Conservation (phyloP, 1,284 basidiomycete genomes). For the Tylopilus sp. region DNA sequence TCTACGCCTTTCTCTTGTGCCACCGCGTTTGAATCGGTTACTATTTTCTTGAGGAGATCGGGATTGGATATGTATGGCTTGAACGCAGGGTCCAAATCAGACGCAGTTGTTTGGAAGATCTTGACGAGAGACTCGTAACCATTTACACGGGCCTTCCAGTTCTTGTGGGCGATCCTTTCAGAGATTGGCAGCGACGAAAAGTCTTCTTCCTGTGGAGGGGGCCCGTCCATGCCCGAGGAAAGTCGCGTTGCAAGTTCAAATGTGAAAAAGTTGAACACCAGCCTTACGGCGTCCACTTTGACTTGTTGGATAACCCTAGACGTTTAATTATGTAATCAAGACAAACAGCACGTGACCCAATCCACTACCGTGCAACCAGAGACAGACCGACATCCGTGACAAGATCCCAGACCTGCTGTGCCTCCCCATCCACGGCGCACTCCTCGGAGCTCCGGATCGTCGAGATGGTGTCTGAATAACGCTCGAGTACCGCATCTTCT, state of each 20-base stretch:
- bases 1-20: slow-evolving; percentile 98
- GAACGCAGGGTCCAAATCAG: slow-evolving; percentile 94
- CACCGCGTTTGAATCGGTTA: slow-evolving; percentile 90
- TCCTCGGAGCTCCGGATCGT: slow-evolving; percentile 42
- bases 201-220: slow-evolving; percentile 90
- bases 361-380: slow-evolving; percentile 44
- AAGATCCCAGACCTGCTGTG: slow-evolving; percentile 55
- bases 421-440: slow-evolving; percentile 50
- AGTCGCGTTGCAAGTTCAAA: slow-evolving; percentile 3
- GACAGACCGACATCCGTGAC: slow-evolving; percentile 57
- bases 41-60: slow-evolving; percentile 85
- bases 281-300: background rate
- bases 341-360: slow-evolving; percentile 25
- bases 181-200: slow-evolving; percentile 80
- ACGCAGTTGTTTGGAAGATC: slow-evolving; percentile 83
- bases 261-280: slow-evolving; percentile 16
- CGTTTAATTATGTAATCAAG: slow-evolving; percentile 26
- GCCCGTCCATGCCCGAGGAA: slow-evolving; percentile 72
- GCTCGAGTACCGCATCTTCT: slow-evolving; percentile 53
- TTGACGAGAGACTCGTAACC: slow-evolving; percentile 90
- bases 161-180: slow-evolving; percentile 89
- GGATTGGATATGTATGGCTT: slow-evolving; percentile 79
- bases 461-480: slow-evolving; percentile 49
- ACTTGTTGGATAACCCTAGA: slow-evolving; percentile 12
- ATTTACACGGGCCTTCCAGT: slow-evolving; percentile 97